These are phyloP conservation scores for Carallia brachiata DNA, from an alignment of 345 rosid genomes.

Conservation along the genomic window DNA sequence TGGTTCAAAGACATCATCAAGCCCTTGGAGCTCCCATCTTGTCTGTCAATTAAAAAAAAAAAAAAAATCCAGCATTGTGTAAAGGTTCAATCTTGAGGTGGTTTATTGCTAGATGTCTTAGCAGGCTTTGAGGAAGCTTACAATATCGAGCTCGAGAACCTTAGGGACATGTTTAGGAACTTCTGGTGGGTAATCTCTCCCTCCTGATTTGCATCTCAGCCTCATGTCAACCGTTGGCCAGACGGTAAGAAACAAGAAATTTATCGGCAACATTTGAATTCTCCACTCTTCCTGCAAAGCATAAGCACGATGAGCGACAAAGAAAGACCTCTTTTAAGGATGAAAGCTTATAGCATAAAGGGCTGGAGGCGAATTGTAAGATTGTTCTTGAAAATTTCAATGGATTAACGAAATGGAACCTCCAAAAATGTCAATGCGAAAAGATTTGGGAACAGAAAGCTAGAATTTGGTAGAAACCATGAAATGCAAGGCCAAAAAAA, in stretches of 20 bases:
- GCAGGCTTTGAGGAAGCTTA: constrained; percentile 29
- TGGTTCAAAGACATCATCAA: constrained; percentile 51
- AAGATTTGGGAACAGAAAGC: too few relatives aligned
- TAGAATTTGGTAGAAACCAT: too few relatives aligned
- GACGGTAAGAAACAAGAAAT: constrained; percentile 65
- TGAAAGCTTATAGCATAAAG: too few relatives aligned
- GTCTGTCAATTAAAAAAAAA: constrained; percentile 29
- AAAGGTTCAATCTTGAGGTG: too few relatives aligned
- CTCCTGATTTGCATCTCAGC: constrained; percentile 59
- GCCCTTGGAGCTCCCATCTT: constrained; percentile 87
- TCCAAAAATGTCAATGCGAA: too few relatives aligned
- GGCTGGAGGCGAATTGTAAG: too few relatives aligned
- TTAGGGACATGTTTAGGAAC: constrained; percentile 58
- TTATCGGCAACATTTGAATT: constrained; percentile 80
- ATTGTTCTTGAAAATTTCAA: too few relatives aligned
- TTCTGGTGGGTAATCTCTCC: constrained; percentile 63
- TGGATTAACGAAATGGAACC: too few relatives aligned
- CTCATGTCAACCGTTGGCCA: constrained; percentile 83
- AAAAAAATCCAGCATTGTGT: too few relatives aligned
- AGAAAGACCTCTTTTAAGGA: not conserved
- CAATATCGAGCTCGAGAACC: constrained; percentile 75
- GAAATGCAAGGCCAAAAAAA: too few relatives aligned
- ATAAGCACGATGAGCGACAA: not conserved
- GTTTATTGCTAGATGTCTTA: not conserved
- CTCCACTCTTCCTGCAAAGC: constrained; percentile 79